These are phyloP conservation scores for Colletotrichum sidae DNA, from an alignment of 2,329 filamentous ascomycete species.

Conservation along the genomic window DNA sequence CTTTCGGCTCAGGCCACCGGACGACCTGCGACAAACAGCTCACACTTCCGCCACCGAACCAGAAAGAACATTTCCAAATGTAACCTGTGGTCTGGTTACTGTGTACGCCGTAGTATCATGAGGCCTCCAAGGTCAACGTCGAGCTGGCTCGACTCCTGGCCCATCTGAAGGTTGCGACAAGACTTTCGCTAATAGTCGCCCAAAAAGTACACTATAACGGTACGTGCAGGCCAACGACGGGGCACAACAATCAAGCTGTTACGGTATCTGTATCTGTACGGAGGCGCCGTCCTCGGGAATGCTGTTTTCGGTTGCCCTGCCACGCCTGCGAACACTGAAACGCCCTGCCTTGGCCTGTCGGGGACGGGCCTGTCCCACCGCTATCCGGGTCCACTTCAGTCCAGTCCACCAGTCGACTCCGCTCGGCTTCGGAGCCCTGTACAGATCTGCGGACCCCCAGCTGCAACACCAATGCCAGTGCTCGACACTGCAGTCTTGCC, in stretches of 20 bases:
- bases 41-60: slow-evolving; percentile 2
- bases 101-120: too few species aligned
- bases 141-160: slow-evolving; percentile 18
- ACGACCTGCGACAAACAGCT: slow-evolving; percentile 34
- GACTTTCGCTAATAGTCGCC: too few species aligned
- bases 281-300: neutral
- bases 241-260: too few species aligned
- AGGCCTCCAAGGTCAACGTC: neutral
- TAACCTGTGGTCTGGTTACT: too few species aligned
- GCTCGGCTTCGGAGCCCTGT: slow-evolving; percentile 26
- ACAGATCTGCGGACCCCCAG: slow-evolving; percentile 33
- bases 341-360: slow-evolving; percentile 32
- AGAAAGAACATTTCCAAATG: neutral
- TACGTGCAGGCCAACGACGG: slow-evolving; percentile 4
- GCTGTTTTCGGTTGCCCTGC: slow-evolving; percentile 32
- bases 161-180: slow-evolving; percentile 3
- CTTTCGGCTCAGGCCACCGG: slow-evolving; percentile 28
- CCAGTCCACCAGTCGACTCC: neutral
- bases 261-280: too few species aligned
- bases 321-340: slow-evolving; percentile 11
- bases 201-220: neutral
- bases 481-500: slow-evolving; percentile 1
- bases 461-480: slow-evolving; percentile 9
- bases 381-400: neutral
- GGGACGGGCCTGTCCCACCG: slow-evolving; percentile 9